phyloP scores from a whole-genome alignment of 2,329 filamentous ascomycete species.

The Penicillium sp. region DNA sequence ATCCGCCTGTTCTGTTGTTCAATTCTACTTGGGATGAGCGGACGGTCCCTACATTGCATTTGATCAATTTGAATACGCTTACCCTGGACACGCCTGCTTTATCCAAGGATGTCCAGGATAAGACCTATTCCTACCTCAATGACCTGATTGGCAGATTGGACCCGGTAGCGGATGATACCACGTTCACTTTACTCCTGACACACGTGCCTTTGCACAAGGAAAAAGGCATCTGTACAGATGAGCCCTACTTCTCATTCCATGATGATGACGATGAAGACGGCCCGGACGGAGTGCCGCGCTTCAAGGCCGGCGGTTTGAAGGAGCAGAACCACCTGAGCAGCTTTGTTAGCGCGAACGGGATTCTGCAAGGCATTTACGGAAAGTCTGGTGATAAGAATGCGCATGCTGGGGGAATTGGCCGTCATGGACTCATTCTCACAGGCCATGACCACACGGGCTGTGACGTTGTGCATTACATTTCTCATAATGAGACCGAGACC shows the following conservation, averaged over 20 bases:
- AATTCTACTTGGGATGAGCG: neutral
- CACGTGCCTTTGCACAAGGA: constrained; percentile 89
- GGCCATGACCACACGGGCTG: constrained; percentile 96
- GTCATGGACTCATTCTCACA: constrained; percentile 77
- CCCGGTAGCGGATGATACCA: constrained; percentile 61
- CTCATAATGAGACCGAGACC: constrained; percentile 45
- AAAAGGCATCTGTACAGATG: constrained; percentile 77
- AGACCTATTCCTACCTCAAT: constrained; percentile 72
- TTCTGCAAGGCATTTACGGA: constrained; percentile 83
- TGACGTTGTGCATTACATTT: constrained; percentile 80
- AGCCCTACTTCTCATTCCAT: constrained; percentile 79
- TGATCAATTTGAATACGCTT: constrained; percentile 88
- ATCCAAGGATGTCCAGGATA: constrained; percentile 64
- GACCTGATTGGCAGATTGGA: constrained; percentile 55
- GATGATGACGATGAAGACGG: constrained; percentile 63
- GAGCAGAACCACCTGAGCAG: constrained; percentile 89
- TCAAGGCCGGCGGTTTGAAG: constrained; percentile 52
- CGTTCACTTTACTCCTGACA: constrained; percentile 81
- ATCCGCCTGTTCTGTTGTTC: constrained; percentile 39
- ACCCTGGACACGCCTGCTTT: constrained; percentile 84
- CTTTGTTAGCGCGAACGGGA: constrained; percentile 63
- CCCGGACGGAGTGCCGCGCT: constrained; percentile 37
- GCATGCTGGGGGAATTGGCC: constrained; percentile 61
- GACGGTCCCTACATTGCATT: constrained; percentile 62
- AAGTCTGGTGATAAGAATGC: constrained; percentile 63